These are phyloP conservation scores for Fusarium guadeloupense DNA, from an alignment of 2,329 filamentous ascomycete genomes.

Conservation along the genomic window DNA sequence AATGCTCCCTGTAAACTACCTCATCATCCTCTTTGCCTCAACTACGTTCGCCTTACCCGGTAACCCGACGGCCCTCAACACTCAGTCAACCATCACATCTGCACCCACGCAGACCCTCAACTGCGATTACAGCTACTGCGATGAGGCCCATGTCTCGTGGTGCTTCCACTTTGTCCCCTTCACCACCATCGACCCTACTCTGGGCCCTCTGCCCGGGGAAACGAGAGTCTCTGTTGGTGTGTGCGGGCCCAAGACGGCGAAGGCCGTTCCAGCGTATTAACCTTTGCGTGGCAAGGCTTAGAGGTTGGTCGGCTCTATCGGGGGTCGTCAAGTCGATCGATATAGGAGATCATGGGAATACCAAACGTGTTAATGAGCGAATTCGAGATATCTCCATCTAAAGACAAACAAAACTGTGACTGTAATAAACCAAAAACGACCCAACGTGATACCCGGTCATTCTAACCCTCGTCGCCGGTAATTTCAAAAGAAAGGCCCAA, in stretches of 20 bases:
- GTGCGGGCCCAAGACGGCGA: slow-evolving; percentile 36
- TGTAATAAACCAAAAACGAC: slow-evolving; percentile 8
- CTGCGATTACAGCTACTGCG: slow-evolving; percentile 52
- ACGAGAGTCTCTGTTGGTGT: slow-evolving; percentile 46
- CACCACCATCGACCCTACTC: slow-evolving; percentile 47
- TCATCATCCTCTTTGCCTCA: slow-evolving; percentile 15
- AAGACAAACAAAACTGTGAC: slow-evolving; percentile 1
- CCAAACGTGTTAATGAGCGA: slow-evolving; percentile 9
- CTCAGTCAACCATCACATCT: slow-evolving; percentile 8
- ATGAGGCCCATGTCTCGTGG: slow-evolving; percentile 47
- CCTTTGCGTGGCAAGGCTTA: not conserved
- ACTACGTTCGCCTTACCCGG: slow-evolving; percentile 13
- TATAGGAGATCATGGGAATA: not conserved
- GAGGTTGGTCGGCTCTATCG: not conserved
- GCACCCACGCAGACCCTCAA: slow-evolving; percentile 27
- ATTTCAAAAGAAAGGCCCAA: not conserved
- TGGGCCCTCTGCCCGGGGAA: slow-evolving; percentile 51
- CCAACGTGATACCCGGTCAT: slow-evolving; percentile 4
- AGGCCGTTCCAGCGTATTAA: not conserved
- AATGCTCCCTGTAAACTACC: slow-evolving; percentile 13
- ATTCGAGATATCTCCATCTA: slow-evolving; percentile 23
- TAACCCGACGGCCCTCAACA: not conserved
- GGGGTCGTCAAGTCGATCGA: not conserved
- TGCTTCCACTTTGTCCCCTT: slow-evolving; percentile 53
- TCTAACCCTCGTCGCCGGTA: slow-evolving; percentile 9